Conservation (phyloP, 2,329 filamentous ascomycete genomes). For the Hansfordia pulvinata region DNA sequence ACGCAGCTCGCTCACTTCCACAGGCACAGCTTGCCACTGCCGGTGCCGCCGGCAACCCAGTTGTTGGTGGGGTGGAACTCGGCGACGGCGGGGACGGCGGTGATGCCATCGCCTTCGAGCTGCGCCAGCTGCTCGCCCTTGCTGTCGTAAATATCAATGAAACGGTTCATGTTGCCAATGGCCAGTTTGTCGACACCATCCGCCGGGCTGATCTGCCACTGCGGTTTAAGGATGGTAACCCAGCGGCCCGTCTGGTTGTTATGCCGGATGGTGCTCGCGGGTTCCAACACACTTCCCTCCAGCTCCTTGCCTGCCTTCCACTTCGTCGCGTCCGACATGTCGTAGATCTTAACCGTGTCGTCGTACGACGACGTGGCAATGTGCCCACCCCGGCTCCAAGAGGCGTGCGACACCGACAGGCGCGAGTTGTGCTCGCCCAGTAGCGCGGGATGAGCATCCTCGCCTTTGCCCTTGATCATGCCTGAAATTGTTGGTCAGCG, state of each 20-base stretch:
- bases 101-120: conserved; percentile 77
- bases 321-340: conserved; percentile 47
- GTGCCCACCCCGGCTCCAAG: conserved; percentile 75
- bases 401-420: conserved; percentile 82
- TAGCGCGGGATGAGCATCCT: conserved; percentile 48
- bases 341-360: conserved; percentile 86
- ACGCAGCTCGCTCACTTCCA: conserved; percentile 52
- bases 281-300: conserved; percentile 49
- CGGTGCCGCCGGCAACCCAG: conserved; percentile 87
- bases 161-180: conserved; percentile 96
- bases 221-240: conserved; percentile 72
- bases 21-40: conserved; percentile 81
- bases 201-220: conserved; percentile 73
- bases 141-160: conserved; percentile 78
- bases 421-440: conserved; percentile 72
- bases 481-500: conserved; percentile 1
- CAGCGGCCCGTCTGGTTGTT: conserved; percentile 95
- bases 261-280: conserved; percentile 56
- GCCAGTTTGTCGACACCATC: conserved; percentile 78
- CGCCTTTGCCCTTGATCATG: conserved; percentile 47
- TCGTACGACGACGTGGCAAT: conserved; percentile 90
- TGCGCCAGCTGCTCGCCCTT: conserved; percentile 82
- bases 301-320: conserved; percentile 50
- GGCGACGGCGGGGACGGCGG: conserved; percentile 84
- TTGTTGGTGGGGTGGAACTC: conserved; percentile 78